These are phyloP conservation scores for Moricandia moricandioides DNA, from an alignment of 345 rosid species.

Conservation along the genomic window DNA sequence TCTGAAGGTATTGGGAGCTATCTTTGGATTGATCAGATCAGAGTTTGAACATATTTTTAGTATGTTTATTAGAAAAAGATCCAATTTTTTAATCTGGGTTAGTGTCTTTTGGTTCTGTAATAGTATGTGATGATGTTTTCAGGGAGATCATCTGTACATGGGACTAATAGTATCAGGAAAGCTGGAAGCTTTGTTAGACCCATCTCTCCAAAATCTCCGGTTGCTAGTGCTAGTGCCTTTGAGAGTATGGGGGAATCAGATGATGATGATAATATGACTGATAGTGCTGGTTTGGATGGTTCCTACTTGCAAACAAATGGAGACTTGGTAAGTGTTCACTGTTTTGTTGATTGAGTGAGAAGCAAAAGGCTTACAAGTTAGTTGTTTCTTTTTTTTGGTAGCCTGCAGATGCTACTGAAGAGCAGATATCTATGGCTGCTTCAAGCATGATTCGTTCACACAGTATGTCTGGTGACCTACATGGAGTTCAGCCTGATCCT, in stretches of 20 bases:
- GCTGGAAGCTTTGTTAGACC: conserved; percentile 61
- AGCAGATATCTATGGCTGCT: conserved; percentile 55
- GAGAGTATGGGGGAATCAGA: conserved; percentile 92
- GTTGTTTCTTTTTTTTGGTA: not conserved
- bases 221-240: conserved; percentile 88
- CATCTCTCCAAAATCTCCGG: conserved; percentile 93
- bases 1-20: conserved; percentile 37
- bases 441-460: conserved; percentile 91
- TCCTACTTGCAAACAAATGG: conserved; percentile 69
- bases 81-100: not conserved
- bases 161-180: conserved; percentile 52
- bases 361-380: conserved; percentile 9
- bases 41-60: no score
- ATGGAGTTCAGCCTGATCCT: conserved; percentile 99
- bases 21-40: not conserved
- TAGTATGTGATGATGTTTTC: no score
- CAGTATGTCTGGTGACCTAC: conserved; percentile 90
- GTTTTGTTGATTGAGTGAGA: conserved; percentile 2
- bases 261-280: conserved; percentile 74
- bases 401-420: conserved; percentile 58
- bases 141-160: conserved; percentile 59
- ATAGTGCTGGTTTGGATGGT: conserved; percentile 54
- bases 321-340: conserved; percentile 67
- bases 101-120: not conserved
- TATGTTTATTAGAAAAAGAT: not conserved